Percentiles rank a stretch among this genome's conserved stretches.
phyloP scores from a whole-genome alignment of 345 rosid species.

The Salix arbutifolia region DNA sequence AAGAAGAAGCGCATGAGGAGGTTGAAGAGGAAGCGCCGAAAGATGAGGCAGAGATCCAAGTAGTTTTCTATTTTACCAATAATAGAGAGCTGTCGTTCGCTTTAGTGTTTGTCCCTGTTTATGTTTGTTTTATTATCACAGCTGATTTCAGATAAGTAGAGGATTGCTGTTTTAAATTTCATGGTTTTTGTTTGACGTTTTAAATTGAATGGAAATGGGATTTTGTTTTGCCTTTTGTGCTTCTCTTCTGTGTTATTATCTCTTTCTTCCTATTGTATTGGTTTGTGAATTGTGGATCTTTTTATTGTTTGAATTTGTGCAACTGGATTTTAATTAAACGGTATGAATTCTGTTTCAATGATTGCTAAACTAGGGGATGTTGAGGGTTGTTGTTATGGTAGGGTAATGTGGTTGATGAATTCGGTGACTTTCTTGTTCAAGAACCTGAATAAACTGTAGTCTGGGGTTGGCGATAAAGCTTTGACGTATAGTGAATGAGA shows the following conservation, averaged over 20 bases:
- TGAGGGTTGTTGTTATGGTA: neutral
- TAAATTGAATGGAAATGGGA: conserved; percentile 1
- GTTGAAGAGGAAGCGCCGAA: conserved; percentile 98
- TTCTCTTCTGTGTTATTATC: neutral
- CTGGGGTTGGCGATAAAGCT: neutral
- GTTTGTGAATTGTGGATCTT: neutral
- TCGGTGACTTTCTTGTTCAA: too few relatives aligned
- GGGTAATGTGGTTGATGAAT: too few relatives aligned
- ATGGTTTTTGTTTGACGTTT: neutral
- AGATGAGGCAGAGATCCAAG: conserved; percentile 99
- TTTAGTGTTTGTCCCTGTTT: neutral
- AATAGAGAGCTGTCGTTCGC: neutral
- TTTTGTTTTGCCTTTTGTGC: neutral
- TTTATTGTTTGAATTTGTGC: neutral
- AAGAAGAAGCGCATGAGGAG: conserved; percentile 99
- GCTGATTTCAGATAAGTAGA: neutral
- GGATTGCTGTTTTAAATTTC: neutral
- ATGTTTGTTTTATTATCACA: neutral
- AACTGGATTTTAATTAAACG: neutral
- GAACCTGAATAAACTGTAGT: too few relatives aligned
- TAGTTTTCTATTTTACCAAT: conserved; percentile 30
- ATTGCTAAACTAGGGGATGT: neutral
- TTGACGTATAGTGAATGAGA: neutral
- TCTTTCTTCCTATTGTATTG: neutral
- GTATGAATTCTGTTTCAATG: neutral